Conservation (phyloP, 1,284 basidiomycete species). For the Pterula multifida region DNA sequence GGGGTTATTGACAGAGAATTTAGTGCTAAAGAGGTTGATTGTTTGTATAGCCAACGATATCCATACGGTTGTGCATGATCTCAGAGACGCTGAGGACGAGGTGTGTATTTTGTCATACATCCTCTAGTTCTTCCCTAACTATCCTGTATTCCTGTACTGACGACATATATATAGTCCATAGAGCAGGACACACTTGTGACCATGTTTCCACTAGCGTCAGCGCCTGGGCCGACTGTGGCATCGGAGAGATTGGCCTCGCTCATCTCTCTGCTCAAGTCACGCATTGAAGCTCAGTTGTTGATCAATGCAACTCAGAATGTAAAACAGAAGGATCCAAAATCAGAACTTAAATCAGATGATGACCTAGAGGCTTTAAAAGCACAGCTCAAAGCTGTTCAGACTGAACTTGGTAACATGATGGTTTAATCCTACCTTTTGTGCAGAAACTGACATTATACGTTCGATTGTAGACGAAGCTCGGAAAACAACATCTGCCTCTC, state of each 20-base stretch:
- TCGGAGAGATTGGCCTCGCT: background rate
- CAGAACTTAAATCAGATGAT: background rate
- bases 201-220: background rate
- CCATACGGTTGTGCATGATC: constrained; percentile 38
- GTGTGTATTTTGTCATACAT: no score
- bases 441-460: background rate
- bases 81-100: constrained; percentile 30
- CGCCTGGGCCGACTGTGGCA: background rate
- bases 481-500: background rate
- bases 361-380: background rate
- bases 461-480: background rate
- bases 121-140: constrained; percentile 2
- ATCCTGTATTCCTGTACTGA: no score
- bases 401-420: background rate
- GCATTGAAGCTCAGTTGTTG: background rate
- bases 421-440: background rate
- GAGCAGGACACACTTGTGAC: background rate
- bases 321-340: background rate
- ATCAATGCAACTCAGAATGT: background rate
- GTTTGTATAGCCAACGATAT: constrained; percentile 61
- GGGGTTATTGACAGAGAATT: constrained; percentile 60
- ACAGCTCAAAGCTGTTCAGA: background rate
- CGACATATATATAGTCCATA: background rate
- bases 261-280: background rate
- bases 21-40: constrained; percentile 55